A percentile compares a stretch with the other conserved stretches of the same genome.
These are phyloP conservation scores for Globisporangium camurandrum DNA, from an alignment of 352 stramenopile genomes.

Conservation along the genomic window DNA sequence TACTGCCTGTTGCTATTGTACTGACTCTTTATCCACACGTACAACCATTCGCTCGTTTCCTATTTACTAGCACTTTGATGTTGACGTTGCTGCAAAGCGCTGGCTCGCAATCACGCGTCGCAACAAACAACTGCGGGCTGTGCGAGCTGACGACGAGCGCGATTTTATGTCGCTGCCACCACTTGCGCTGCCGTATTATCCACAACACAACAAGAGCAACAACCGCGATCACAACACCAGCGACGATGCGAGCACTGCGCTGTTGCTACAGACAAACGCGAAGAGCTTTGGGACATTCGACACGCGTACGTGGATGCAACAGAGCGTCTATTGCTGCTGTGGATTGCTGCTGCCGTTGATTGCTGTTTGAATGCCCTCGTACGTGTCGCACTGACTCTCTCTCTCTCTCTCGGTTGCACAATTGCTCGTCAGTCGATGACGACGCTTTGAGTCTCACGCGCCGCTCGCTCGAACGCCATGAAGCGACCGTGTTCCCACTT, in stretches of 20 bases:
- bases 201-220: no score
- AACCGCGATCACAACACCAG: neutral
- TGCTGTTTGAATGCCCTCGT: neutral
- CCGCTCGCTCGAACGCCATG: slow-evolving; percentile 32
- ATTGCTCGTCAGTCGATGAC: slow-evolving; percentile 19
- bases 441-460: slow-evolving; percentile 29
- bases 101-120: slow-evolving; percentile 58
- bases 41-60: neutral
- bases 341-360: neutral
- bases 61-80: slow-evolving; percentile 50
- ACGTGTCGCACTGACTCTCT: neutral
- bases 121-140: slow-evolving; percentile 41
- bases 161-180: slow-evolving; percentile 57
- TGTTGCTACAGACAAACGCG: slow-evolving; percentile 16
- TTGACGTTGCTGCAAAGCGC: slow-evolving; percentile 38
- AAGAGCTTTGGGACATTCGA: slow-evolving; percentile 40
- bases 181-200: slow-evolving; percentile 19
- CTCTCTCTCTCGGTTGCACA: neutral
- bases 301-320: no score
- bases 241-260: neutral
- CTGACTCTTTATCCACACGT: neutral
- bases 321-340: neutral
- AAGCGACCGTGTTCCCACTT: slow-evolving; percentile 49
- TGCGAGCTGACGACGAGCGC: slow-evolving; percentile 41
- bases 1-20: neutral